A percentile compares a stretch with the other conserved stretches of the same genome.
Conservation (phyloP, 352 stramenopile species). For the Phytopythium delawarense region DNA sequence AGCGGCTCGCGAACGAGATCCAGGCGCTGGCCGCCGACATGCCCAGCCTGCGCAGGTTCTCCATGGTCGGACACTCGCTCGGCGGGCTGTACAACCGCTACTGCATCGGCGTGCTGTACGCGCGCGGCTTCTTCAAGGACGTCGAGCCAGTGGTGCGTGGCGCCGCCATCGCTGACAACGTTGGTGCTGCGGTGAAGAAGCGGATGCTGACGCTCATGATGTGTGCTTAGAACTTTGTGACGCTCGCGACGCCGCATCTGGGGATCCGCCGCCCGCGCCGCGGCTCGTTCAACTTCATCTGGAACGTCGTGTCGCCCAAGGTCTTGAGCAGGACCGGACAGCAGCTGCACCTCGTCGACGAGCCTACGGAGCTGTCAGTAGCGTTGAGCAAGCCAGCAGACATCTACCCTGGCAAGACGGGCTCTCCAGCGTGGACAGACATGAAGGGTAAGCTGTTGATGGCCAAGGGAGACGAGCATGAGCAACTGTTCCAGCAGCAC, state of each 20-base stretch:
- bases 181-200: background rate
- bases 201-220: constrained; percentile 1
- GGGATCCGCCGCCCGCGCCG: constrained; percentile 61
- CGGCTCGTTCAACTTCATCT: constrained; percentile 55
- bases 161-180: background rate
- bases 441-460: constrained; percentile 30
- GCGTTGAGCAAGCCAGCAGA: constrained; percentile 28
- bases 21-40: constrained; percentile 43
- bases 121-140: constrained; percentile 65
- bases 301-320: constrained; percentile 60
- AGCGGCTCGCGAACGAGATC: constrained; percentile 72
- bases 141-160: constrained; percentile 62
- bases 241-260: constrained; percentile 71
- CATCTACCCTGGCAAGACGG: constrained; percentile 17
- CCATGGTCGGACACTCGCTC: constrained; percentile 73
- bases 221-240: constrained; percentile 69
- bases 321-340: constrained; percentile 66
- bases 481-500: constrained; percentile 27
- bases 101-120: constrained; percentile 59
- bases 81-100: constrained; percentile 79
- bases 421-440: constrained; percentile 22
- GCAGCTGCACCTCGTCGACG: constrained; percentile 60
- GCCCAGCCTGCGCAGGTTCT: constrained; percentile 62
- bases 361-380: constrained; percentile 37
- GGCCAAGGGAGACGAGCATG: constrained; percentile 5